Conservation (phyloP, 495 filamentous ascomycete species). For the Recurvomyces mirabilis region DNA sequence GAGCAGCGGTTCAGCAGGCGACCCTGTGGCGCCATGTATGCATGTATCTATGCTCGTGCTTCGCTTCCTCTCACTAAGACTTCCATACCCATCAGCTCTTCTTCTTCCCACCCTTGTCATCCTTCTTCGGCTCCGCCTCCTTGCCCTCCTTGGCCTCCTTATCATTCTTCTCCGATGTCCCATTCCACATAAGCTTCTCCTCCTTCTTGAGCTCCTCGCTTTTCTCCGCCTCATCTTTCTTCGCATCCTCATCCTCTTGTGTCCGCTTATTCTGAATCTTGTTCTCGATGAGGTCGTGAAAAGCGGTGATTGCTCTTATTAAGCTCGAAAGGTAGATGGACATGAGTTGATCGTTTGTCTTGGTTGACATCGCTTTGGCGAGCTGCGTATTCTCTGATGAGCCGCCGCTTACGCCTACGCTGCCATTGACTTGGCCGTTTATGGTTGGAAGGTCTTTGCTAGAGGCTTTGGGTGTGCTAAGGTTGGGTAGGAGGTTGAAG, state of each 20-base stretch:
- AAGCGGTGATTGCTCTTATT: constrained; percentile 95
- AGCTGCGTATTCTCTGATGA: constrained; percentile 66
- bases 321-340: constrained; percentile 91
- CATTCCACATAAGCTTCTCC: constrained; percentile 41
- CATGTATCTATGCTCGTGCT: background rate
- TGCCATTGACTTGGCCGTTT: constrained; percentile 32
- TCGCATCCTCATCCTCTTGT: constrained; percentile 85
- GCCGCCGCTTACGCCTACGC: constrained; percentile 33
- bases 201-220: constrained; percentile 49
- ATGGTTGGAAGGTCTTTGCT: constrained; percentile 31
- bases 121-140: constrained; percentile 34
- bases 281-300: constrained; percentile 98
- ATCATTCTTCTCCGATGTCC: constrained; percentile 41
- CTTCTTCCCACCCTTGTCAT: constrained; percentile 41
- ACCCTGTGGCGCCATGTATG: too few relatives aligned
- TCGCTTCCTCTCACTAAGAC: background rate
- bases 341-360: constrained; percentile 99
- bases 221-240: constrained; percentile 54
- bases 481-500: constrained; percentile 95
- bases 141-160: constrained; percentile 47
- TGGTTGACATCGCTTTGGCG: constrained; percentile 88
- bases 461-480: constrained; percentile 66
- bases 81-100: constrained; percentile 7
- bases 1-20: too few relatives aligned
- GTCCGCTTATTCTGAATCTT: constrained; percentile 98